These are phyloP conservation scores for Clitocybe nebularis DNA, from an alignment of 1,284 basidiomycete genomes.

Conservation along the genomic window DNA sequence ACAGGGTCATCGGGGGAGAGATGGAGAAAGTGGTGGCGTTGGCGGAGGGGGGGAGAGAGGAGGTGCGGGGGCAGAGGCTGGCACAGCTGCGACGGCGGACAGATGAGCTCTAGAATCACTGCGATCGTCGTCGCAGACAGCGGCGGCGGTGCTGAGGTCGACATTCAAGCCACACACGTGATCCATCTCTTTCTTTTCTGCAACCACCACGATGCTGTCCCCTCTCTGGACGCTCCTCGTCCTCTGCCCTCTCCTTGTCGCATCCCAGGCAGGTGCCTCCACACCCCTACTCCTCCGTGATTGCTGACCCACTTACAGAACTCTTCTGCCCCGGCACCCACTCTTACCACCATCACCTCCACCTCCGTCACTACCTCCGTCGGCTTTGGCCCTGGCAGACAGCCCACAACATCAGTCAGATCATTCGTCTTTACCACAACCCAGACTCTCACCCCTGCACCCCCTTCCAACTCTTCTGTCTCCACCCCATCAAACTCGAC, in stretches of 20 bases:
- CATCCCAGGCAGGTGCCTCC: slow-evolving; percentile 4
- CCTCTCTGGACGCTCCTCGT: slow-evolving; percentile 11
- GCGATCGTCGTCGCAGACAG: slow-evolving; percentile 37
- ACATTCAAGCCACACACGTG: no score
- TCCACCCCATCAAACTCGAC: slow-evolving; percentile 23
- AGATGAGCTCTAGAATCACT: slow-evolving; percentile 55
- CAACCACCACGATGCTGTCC: slow-evolving; percentile 7
- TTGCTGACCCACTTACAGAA: slow-evolving; percentile 10
- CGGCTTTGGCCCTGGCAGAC: slow-evolving; percentile 31
- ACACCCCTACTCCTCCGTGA: neutral
- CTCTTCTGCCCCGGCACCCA: slow-evolving; percentile 16
- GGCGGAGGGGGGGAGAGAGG: slow-evolving; percentile 52
- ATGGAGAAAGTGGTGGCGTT: slow-evolving; percentile 63
- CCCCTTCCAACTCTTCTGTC: slow-evolving; percentile 15
- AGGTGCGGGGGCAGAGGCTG: slow-evolving; percentile 55
- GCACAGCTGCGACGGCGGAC: slow-evolving; percentile 47
- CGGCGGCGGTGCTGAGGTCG: slow-evolving; percentile 15
- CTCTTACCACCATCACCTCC: slow-evolving; percentile 31
- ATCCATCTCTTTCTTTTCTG: slow-evolving; percentile 8
- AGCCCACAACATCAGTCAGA: slow-evolving; percentile 33
- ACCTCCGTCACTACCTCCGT: slow-evolving; percentile 31
- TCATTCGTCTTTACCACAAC: slow-evolving; percentile 43
- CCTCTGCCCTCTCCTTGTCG: slow-evolving; percentile 3
- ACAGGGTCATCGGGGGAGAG: slow-evolving; percentile 45
- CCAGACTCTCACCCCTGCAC: slow-evolving; percentile 16